Evolutionary conservation across 805 yeast genomes (phyloP), one percentile per base, ranked within the genome.

Genomic region (Monosporozyma servazzii): DNA sequence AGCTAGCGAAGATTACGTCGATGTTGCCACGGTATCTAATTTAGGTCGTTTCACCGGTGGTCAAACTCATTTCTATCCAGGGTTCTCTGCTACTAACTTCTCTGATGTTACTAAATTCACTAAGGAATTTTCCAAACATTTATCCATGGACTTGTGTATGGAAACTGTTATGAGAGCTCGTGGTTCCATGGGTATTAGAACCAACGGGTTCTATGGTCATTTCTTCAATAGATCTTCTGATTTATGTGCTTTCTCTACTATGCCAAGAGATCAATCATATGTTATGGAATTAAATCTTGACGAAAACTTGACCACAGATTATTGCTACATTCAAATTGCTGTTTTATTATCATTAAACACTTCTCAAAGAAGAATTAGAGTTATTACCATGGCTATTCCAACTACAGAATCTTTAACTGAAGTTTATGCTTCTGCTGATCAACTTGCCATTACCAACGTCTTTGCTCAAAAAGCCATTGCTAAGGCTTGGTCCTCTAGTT

Each of bases 111-210:
- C 41, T n/a, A 93, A 93, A 71, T 80, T 90, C 58, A 79, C 93
- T 3, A 84, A 81, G 63, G 99, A 93, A 74, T 79, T 93, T 48
- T 79, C 91, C 51, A 88, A 86, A 65, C 95, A 88, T 63, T 73
- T 93, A 61, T 80, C 95, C 3, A 86, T 84, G 84, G 98, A 93
- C 62, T 76, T 89, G 64, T 87, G 88, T 10, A 73, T 87, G 62
- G 99, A 93, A 72, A 96, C 96, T 6, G 98, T 93, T n/a, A 77
- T 93, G 73, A 84, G 98, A 69, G 91, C 93, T 41, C 83, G 99
- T 73, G 95, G 96, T 39, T 84, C 96, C 1, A 80, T 88, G 53
- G 98, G 98, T 21, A 67, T 93, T 55, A 82, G 90, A 67, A 85
- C 88, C 81, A 75, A 76, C 50, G 75, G 86, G 18, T 91, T 86